These are phyloP conservation scores for Hyphodiscus sp. DNA, from an alignment of 2,329 filamentous ascomycete genomes.

Conservation along the genomic window DNA sequence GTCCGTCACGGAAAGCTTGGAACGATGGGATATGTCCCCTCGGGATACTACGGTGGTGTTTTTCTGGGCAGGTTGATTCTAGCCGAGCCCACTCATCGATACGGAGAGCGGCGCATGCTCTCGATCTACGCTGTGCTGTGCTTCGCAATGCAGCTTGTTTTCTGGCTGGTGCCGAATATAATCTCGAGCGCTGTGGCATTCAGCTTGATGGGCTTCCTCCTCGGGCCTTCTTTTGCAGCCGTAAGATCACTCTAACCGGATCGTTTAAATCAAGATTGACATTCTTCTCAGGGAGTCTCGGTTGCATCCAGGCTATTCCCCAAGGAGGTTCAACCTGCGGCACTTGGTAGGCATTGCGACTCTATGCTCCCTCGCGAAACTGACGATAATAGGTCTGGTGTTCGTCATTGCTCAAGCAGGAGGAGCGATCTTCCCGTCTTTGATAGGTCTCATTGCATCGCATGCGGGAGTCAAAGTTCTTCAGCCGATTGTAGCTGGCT, in stretches of 20 bases:
- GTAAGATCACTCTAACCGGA: conserved; percentile 29
- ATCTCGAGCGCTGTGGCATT: conserved; percentile 47
- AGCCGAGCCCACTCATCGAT: conserved; percentile 51
- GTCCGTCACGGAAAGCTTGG: conserved; percentile 51
- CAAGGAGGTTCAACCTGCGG: conserved; percentile 39
- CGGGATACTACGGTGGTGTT: conserved; percentile 52
- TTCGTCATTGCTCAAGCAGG: conserved; percentile 52
- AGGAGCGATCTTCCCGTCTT: conserved; percentile 47
- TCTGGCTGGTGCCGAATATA: conserved; percentile 48
- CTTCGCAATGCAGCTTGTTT: conserved; percentile 49
- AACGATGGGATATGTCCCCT: conserved; percentile 55
- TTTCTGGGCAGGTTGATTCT: conserved; percentile 51
- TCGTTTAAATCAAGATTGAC: background rate
- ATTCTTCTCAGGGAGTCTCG: conserved; percentile 42
- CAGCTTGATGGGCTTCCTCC: conserved; percentile 50
- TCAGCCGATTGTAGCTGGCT: conserved; percentile 44
- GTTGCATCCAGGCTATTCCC: conserved; percentile 47
- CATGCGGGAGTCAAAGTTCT: conserved; percentile 40
- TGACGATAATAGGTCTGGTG: conserved; percentile 35
- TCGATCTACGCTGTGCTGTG: conserved; percentile 46
- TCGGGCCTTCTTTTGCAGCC: conserved; percentile 51
- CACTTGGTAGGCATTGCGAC: conserved; percentile 34
- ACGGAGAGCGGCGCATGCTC: conserved; percentile 52
- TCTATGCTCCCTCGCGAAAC: background rate
- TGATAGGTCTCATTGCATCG: conserved; percentile 46